A percentile compares a stretch with the other conserved stretches of the same genome.
Evolutionary conservation across 331 rosid genomes (phyloP).

Genomic region (Dryas integrifolia): DNA sequence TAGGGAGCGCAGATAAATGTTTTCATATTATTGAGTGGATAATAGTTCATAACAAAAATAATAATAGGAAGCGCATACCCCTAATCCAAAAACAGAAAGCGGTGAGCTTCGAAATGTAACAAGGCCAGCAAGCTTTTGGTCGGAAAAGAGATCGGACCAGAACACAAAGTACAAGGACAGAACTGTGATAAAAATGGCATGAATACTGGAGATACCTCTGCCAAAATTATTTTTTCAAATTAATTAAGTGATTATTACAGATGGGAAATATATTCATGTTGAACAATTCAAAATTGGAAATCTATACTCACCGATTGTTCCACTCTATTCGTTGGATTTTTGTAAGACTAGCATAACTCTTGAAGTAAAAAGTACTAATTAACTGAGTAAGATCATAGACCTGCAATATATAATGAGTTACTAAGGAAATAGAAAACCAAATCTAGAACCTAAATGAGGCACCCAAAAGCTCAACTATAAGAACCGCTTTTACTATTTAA

Average conservation of each 20-base stretch:
- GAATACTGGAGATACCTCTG: conserved; percentile 61
- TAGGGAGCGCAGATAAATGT: background rate
- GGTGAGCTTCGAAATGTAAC: conserved; percentile 54
- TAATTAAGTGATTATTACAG: conserved; percentile 16
- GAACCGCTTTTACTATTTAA: background rate
- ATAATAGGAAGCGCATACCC: conserved; percentile 38
- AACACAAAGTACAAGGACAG: conserved; percentile 52
- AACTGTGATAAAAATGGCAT: conserved; percentile 54
- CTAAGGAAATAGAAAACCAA: background rate
- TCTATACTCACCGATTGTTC: conserved; percentile 51
- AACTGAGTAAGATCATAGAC: conserved; percentile 53
- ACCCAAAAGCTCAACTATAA: background rate
- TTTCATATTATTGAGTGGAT: background rate
- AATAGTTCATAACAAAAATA: background rate
- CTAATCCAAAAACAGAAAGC: conserved; percentile 46
- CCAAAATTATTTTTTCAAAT: conserved; percentile 20
- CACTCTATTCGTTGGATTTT: conserved; percentile 60
- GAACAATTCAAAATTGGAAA: conserved; percentile 2
- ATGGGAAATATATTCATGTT: background rate
- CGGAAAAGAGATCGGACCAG: conserved; percentile 68
- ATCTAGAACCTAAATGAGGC: background rate
- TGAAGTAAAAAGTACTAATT: conserved; percentile 46
- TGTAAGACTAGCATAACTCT: conserved; percentile 51
- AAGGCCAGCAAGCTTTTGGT: conserved; percentile 41
- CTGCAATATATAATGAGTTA: conserved; percentile 25